These are phyloP conservation scores for Paraphysoderma sedebokerense DNA, from an alignment of 371 early-diverging fungal genomes.

Conservation along the genomic window DNA sequence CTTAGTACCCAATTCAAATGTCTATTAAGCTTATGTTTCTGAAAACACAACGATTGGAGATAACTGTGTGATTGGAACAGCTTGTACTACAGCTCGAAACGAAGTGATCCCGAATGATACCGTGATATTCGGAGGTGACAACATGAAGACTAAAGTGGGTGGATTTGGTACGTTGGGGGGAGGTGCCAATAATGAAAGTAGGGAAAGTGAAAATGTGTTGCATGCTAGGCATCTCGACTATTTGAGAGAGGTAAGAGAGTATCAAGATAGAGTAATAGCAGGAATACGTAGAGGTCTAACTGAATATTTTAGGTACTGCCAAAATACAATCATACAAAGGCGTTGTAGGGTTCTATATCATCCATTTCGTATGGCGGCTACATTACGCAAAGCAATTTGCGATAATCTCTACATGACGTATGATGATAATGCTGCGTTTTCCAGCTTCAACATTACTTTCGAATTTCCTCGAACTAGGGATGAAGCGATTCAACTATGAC, in stretches of 20 bases:
- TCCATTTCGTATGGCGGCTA: too few relatives aligned
- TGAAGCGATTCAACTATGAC: constrained; percentile 1
- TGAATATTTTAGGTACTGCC: constrained; percentile 23
- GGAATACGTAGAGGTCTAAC: neutral
- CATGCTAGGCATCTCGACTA: constrained; percentile 60
- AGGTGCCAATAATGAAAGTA: neutral
- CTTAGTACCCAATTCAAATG: neutral
- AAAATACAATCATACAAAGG: constrained; percentile 40
- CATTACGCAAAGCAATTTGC: too few relatives aligned
- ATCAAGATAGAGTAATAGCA: neutral
- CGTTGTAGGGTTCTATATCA: constrained; percentile 1
- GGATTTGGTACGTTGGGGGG: constrained; percentile 1
- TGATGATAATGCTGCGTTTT: too few relatives aligned
- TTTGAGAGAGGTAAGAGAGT: constrained; percentile 24
- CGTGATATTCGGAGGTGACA: constrained; percentile 42
- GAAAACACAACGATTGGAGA: constrained; percentile 42
- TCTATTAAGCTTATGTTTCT: constrained; percentile 31
- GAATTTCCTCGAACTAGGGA: constrained; percentile 1
- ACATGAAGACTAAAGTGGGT: constrained; percentile 34
- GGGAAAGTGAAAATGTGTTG: constrained; percentile 16
- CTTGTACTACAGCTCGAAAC: constrained; percentile 40
- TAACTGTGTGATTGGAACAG: constrained; percentile 55
- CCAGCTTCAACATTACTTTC: constrained; percentile 1
- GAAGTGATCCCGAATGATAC: constrained; percentile 43
- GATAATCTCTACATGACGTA: too few relatives aligned